Percentiles rank a stretch among this genome's conserved stretches.
Evolutionary conservation across 2,329 filamentous ascomycete genomes (phyloP).

Genomic region (Apiospora phragmitis): DNA sequence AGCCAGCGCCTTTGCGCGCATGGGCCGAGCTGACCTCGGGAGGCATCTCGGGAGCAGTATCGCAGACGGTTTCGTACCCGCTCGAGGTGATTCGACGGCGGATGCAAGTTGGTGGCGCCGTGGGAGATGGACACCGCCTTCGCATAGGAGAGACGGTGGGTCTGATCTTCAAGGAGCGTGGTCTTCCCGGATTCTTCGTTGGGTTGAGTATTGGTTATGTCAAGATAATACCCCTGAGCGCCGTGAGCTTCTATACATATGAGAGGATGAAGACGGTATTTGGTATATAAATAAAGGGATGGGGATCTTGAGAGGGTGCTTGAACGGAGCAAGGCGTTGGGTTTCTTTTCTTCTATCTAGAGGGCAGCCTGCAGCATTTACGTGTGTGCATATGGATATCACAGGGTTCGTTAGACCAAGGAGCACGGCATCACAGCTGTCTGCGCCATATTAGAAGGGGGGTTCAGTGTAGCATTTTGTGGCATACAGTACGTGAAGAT

Average conservation of each 20-base stretch:
- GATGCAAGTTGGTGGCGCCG: conserved; percentile 95
- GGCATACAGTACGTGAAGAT: not conserved
- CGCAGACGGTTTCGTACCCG: conserved; percentile 91
- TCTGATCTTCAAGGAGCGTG: conserved; percentile 74
- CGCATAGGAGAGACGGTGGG: conserved; percentile 76
- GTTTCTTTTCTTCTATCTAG: conserved; percentile 1
- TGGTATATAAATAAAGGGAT: conserved; percentile 55
- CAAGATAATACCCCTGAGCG: conserved; percentile 89
- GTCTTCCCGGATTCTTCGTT: conserved; percentile 83
- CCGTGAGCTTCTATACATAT: conserved; percentile 67
- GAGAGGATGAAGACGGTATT: conserved; percentile 64
- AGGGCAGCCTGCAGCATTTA: conserved; percentile 10
- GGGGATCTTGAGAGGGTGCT: not conserved
- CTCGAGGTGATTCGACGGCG: conserved; percentile 87
- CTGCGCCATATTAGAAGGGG: not conserved
- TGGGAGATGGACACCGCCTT: conserved; percentile 82
- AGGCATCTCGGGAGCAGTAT: conserved; percentile 82
- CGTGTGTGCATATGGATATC: not conserved
- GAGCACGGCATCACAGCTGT: not conserved
- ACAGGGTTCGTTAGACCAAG: not conserved
- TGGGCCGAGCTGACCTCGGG: conserved; percentile 87
- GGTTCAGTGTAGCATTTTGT: not conserved
- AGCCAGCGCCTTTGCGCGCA: conserved; percentile 72
- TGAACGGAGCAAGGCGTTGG: not conserved
- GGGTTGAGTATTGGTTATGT: conserved; percentile 93